Evolutionary conservation across 106 monocot genomes (phyloP), one percentile per base, ranked within the genome.

Genomic region (Apostasia ramifera): DNA sequence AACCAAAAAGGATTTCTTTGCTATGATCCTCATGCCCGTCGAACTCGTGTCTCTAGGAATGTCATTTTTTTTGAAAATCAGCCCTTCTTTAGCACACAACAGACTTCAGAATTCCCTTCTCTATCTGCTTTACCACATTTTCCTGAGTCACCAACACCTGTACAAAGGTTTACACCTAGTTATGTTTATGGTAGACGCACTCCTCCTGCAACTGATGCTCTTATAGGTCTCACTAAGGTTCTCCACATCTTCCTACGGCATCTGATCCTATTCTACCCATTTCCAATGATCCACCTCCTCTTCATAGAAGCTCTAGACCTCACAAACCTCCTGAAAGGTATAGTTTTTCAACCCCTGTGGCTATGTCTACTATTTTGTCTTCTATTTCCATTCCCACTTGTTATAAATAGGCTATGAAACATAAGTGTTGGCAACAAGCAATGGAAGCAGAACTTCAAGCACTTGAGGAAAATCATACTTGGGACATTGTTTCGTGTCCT

Each of bases 381-480:
- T 47, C 50, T 26, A 51, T 49, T 51, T 7, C 37, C 39, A n/a
- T 47, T 66, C 26, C 48, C 26, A 5, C 12, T 1, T 50, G 3
- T 47, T 66, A 66, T 39, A n/a, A 3, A 49, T 8, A 66, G n/a
- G 66, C 15, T 8, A 51, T 5, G 9, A 39, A 66, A 50, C 6
- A 66, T 51, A 49, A 47, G 3, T 50, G 66, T 66, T 70, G 46
- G 71, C 38, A 54, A 6, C 56, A 73, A 15, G 66, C 77, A 47
- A 77, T 76, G 62, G 55, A 57, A 39, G 72, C 77, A 55, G 73
- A 77, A 48, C 61, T 76, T n/a, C 41, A 0, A 8, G 68, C 68
- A 57, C 53, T 78, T 11, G 48, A 58, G 9, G 14, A 61, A 62
- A 79, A 79, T 60, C 54, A 51, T 44, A 64, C 46, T 9, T 66